Conservation (phyloP, 2,329 filamentous ascomycete species). For the Cordyceps javanica region DNA sequence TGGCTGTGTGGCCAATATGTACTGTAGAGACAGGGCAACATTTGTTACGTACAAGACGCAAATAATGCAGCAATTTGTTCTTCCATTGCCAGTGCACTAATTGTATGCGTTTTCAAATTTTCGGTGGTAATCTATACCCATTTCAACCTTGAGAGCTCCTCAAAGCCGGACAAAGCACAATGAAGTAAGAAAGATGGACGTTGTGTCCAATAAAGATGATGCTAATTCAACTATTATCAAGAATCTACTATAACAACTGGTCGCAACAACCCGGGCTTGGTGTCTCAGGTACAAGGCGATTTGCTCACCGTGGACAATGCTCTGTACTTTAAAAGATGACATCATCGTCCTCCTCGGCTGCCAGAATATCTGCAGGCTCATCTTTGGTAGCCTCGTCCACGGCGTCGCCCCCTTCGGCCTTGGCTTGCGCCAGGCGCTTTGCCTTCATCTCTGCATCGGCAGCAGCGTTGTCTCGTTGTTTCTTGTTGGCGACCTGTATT, state of each 20-base stretch:
- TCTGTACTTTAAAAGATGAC: constrained; percentile 65
- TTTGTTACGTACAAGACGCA: no score
- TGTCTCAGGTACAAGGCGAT: neutral
- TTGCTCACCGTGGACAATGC: constrained; percentile 1
- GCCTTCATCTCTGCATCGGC: constrained; percentile 70
- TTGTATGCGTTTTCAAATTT: no score
- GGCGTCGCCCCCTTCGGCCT: constrained; percentile 20
- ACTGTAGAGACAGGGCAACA: no score
- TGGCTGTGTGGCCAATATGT: no score
- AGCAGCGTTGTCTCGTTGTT: constrained; percentile 68
- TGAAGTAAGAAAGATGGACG: no score
- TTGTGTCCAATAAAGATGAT: neutral
- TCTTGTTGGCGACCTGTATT: constrained; percentile 65
- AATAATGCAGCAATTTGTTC: no score
- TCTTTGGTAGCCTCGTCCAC: constrained; percentile 34
- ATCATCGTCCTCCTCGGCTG: constrained; percentile 72
- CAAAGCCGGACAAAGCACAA: no score
- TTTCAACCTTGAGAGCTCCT: no score
- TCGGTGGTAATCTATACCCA: no score
- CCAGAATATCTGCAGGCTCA: constrained; percentile 58
- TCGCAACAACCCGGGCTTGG: neutral
- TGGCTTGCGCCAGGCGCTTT: constrained; percentile 51
- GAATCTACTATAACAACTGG: constrained; percentile 6
- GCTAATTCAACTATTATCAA: constrained; percentile 6
- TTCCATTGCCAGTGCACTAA: no score